A percentile compares a stretch with the other conserved stretches of the same genome.
These are phyloP conservation scores for Sideroxylon spinosum DNA, from an alignment of 179 eudicot genomes.

Conservation along the genomic window DNA sequence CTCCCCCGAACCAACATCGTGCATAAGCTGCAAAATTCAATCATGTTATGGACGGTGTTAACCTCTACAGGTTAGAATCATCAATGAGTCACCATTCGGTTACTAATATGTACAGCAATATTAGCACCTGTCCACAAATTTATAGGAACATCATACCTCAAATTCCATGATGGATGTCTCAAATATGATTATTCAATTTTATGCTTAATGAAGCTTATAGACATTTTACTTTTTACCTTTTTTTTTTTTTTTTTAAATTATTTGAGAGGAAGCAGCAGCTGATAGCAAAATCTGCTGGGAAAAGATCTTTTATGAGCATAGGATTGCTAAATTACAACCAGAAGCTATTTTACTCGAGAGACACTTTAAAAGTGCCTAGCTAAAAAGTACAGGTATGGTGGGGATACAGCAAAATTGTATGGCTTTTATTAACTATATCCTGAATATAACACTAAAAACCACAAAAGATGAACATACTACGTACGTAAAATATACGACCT, in stretches of 20 bases:
- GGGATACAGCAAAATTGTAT: too few species aligned
- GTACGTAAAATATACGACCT: too few species aligned
- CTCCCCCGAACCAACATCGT: conserved; percentile 48
- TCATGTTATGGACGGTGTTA: conserved; percentile 6
- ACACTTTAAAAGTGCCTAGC: neutral
- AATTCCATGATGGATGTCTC: neutral
- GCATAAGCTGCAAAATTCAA: conserved; percentile 49
- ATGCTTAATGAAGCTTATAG: neutral
- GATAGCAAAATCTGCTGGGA: neutral
- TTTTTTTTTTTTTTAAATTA: neutral
- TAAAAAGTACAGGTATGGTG: too few species aligned
- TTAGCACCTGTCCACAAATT: neutral
- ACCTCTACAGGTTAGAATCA: conserved; percentile 1
- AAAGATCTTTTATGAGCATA: conserved; percentile 3
- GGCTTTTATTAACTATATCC: too few species aligned
- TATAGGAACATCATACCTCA: neutral
- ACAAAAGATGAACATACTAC: too few species aligned
- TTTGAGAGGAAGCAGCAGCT: conserved; percentile 14
- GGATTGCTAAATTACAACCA: neutral
- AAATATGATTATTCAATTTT: neutral
- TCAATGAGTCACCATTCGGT: neutral
- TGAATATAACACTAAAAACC: too few species aligned
- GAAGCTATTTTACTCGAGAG: neutral
- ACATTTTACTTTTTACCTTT: neutral
- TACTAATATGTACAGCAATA: neutral